These are phyloP conservation scores for Theileria luwenshuni DNA, from an alignment of 169 alveolate species.

Conservation along the genomic window DNA sequence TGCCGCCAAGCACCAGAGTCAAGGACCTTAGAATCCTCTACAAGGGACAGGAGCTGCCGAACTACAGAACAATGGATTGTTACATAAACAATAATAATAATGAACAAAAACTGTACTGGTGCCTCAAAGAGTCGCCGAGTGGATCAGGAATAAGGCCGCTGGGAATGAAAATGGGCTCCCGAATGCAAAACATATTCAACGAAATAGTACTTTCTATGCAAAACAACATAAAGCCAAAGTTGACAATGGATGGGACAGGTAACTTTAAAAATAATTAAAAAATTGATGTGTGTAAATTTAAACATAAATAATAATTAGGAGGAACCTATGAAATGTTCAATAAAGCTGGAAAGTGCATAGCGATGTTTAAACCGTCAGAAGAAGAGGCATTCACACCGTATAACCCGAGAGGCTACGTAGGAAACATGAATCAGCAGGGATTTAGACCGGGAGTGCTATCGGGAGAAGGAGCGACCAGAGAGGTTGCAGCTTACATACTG, in stretches of 20 bases:
- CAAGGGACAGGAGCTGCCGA: slow-evolving; percentile 88
- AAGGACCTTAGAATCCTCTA: slow-evolving; percentile 82
- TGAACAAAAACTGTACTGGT: slow-evolving; percentile 62
- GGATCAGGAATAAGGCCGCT: slow-evolving; percentile 56
- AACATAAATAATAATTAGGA: slow-evolving; percentile 56
- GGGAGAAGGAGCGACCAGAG: slow-evolving; percentile 98
- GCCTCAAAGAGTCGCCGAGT: slow-evolving; percentile 39
- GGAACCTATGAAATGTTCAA: slow-evolving; percentile 94
- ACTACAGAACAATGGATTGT: slow-evolving; percentile 85
- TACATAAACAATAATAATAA: slow-evolving; percentile 65
- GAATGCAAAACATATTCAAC: slow-evolving; percentile 74
- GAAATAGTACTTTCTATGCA: slow-evolving; percentile 89
- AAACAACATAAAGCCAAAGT: slow-evolving; percentile 92
- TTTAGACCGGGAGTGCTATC: slow-evolving; percentile 92
- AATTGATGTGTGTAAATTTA: not conserved
- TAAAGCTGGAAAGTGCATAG: slow-evolving; percentile 85
- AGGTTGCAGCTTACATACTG: slow-evolving; percentile 96
- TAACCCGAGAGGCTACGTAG: slow-evolving; percentile 96
- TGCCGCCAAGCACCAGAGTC: slow-evolving; percentile 77
- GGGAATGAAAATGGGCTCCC: slow-evolving; percentile 47
- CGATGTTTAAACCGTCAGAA: slow-evolving; percentile 96
- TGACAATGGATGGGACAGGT: slow-evolving; percentile 96
- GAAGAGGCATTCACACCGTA: slow-evolving; percentile 98
- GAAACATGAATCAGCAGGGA: slow-evolving; percentile 91
- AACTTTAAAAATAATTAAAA: not conserved